phyloP scores from a whole-genome alignment of 805 yeast species.

The Saccharomycopsis sp. region DNA sequence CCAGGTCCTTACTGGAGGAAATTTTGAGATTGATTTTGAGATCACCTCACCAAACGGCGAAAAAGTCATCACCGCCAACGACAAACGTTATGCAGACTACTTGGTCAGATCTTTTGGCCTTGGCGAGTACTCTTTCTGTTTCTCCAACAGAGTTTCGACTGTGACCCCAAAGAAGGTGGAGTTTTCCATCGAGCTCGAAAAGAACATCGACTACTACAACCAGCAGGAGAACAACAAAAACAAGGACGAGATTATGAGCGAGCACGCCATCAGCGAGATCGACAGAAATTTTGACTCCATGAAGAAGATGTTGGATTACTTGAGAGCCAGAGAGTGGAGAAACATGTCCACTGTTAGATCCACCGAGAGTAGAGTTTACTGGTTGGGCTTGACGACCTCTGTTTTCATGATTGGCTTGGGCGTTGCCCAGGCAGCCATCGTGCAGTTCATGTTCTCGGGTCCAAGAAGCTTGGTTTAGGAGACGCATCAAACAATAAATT shows the following conservation, averaged over 20 bases:
- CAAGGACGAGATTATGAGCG: constrained; percentile 44
- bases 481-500: not conserved
- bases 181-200: constrained; percentile 49
- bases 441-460: constrained; percentile 62
- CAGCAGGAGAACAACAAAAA: constrained; percentile 32
- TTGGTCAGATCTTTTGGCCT: constrained; percentile 47
- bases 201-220: constrained; percentile 29
- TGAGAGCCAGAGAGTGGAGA: constrained; percentile 95
- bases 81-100: constrained; percentile 60
- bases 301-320: constrained; percentile 63
- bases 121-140: constrained; percentile 64
- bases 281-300: constrained; percentile 53
- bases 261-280: constrained; percentile 49
- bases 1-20: constrained; percentile 55
- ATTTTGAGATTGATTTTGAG: constrained; percentile 59
- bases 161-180: constrained; percentile 58
- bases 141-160: constrained; percentile 57
- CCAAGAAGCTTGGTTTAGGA: constrained; percentile 25
- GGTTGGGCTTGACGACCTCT: constrained; percentile 67
- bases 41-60: constrained; percentile 50
- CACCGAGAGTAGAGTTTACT: constrained; percentile 71
- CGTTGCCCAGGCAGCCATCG: constrained; percentile 67
- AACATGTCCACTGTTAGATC: constrained; percentile 86
- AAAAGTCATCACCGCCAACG: constrained; percentile 41
- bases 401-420: constrained; percentile 72